These are phyloP conservation scores for Tricholoma bakamatsutake DNA, from an alignment of 768 basidiomycete species.

Conservation along the genomic window DNA sequence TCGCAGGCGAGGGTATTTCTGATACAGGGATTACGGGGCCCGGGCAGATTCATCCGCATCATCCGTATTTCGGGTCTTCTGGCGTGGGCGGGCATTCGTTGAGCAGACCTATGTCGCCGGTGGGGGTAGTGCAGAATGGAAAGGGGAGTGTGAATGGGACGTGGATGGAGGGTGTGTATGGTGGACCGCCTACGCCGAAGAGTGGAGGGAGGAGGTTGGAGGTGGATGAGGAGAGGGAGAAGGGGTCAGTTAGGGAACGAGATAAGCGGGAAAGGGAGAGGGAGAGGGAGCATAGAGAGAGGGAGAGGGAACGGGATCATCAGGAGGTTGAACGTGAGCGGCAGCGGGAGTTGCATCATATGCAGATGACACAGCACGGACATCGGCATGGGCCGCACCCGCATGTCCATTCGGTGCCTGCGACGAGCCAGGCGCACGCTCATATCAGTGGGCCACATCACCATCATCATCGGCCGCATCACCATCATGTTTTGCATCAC, in stretches of 20 bases:
- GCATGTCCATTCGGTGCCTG: constrained; percentile 26
- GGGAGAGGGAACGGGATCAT: constrained; percentile 24
- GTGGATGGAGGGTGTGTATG: constrained; percentile 24
- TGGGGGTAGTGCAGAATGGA: constrained; percentile 25
- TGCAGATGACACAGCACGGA: constrained; percentile 24
- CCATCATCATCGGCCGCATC: constrained; percentile 44
- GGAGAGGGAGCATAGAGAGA: constrained; percentile 7
- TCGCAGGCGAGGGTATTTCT: neutral
- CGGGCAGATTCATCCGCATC: constrained; percentile 24
- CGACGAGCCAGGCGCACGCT: constrained; percentile 22
- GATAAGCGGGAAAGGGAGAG: constrained; percentile 13
- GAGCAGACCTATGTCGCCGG: constrained; percentile 23
- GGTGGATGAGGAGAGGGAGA: constrained; percentile 18
- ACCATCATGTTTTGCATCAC: constrained; percentile 39
- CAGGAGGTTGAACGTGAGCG: constrained; percentile 16
- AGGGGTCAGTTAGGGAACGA: constrained; percentile 13
- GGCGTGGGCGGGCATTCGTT: neutral
- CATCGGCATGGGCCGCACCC: constrained; percentile 30
- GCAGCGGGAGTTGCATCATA: constrained; percentile 26
- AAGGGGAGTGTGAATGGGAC: constrained; percentile 23
- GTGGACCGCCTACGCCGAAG: constrained; percentile 13
- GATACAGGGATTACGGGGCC: constrained; percentile 10
- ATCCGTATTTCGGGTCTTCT: constrained; percentile 26
- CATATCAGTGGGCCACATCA: constrained; percentile 37
- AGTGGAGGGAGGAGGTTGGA: constrained; percentile 16